phyloP scores from a whole-genome alignment of 805 yeast genomes.

The Saccharomycopsis sp. region DNA sequence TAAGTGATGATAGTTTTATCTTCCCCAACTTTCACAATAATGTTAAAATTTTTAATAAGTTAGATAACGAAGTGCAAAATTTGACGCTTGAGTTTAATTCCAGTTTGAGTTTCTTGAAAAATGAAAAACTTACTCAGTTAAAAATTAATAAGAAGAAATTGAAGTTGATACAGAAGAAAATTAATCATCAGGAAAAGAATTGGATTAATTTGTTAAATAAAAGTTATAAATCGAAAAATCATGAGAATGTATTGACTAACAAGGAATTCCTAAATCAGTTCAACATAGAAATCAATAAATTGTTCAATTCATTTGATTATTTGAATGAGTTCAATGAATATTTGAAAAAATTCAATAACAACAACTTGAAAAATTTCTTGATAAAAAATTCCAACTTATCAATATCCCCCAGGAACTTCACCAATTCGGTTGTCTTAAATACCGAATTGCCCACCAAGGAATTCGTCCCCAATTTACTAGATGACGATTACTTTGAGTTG shows the following conservation, averaged over 20 bases:
- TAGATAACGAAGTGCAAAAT: slow-evolving; percentile 16
- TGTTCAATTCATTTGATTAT: too few species aligned
- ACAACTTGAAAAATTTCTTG: too few species aligned
- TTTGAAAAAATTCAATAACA: too few species aligned
- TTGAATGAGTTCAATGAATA: too few species aligned
- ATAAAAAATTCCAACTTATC: too few species aligned
- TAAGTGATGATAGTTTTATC: slow-evolving; percentile 15
- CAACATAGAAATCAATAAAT: slow-evolving; percentile 13
- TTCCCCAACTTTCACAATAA: slow-evolving; percentile 15
- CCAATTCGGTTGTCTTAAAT: too few species aligned
- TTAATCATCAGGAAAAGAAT: slow-evolving; percentile 14
- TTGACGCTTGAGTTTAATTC: slow-evolving; percentile 17
- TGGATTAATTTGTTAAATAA: slow-evolving; percentile 17
- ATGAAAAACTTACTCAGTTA: slow-evolving; percentile 14
- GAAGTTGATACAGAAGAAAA: slow-evolving; percentile 12
- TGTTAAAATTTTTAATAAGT: slow-evolving; percentile 14
- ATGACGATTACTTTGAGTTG: slow-evolving; percentile 10
- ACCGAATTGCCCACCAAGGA: too few species aligned
- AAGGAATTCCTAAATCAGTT: slow-evolving; percentile 14
- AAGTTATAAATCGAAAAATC: slow-evolving; percentile 1
- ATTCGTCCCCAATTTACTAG: slow-evolving; percentile 11
- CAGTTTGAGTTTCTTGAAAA: slow-evolving; percentile 8
- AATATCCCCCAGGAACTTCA: too few species aligned
- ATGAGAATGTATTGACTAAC: not conserved
- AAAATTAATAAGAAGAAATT: slow-evolving; percentile 16